phyloP scores from a whole-genome alignment of 306 rosid genomes.

The Spatholobus suberectus region DNA sequence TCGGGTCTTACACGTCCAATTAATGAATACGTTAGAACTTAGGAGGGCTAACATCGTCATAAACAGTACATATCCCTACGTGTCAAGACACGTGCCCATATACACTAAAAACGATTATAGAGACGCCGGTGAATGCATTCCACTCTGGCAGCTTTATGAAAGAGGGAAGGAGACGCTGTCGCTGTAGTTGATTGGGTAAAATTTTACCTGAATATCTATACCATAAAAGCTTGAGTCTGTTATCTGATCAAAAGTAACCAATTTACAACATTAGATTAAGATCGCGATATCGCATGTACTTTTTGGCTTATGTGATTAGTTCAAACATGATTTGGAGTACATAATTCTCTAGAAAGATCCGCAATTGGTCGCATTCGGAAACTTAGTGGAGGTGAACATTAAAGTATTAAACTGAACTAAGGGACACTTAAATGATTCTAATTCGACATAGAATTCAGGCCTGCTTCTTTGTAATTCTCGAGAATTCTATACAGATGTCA shows the following conservation, averaged over 20 bases:
- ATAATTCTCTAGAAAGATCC: conserved; percentile 30
- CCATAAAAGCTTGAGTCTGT: not conserved
- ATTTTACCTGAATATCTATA: no score
- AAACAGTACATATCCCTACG: no score
- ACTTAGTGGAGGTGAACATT: conserved; percentile 25
- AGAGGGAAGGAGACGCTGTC: no score
- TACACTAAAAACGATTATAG: no score
- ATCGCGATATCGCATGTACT: not conserved
- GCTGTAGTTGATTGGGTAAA: not conserved
- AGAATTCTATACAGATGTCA: conserved; percentile 13
- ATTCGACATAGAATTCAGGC: conserved; percentile 19
- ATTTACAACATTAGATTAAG: not conserved
- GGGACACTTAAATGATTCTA: conserved; percentile 8
- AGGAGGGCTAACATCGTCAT: no score
- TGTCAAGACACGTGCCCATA: no score
- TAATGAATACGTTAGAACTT: no score
- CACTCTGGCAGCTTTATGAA: no score
- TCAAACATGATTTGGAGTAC: not conserved
- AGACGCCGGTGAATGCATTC: no score
- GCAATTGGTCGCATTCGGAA: conserved; percentile 16
- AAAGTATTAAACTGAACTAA: conserved; percentile 15
- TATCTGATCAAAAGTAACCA: not conserved
- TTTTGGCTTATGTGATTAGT: not conserved
- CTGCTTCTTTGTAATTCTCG: conserved; percentile 17
- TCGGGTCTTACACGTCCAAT: no score